phyloP scores from a whole-genome alignment of 1,284 basidiomycete species.

The Ceratobasidium papillatum region DNA sequence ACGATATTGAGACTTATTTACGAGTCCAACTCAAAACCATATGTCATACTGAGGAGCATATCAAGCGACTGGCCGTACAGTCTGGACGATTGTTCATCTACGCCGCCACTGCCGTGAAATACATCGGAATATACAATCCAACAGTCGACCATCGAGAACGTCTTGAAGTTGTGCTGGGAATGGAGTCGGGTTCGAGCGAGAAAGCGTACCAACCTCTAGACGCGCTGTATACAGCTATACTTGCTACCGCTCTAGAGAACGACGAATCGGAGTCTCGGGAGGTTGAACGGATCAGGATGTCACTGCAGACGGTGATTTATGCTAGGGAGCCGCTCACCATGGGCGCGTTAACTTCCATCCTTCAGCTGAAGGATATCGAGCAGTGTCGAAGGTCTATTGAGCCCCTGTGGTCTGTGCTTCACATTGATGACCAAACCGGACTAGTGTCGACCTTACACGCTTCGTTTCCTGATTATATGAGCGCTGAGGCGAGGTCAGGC shows the following conservation, averaged over 20 bases:
- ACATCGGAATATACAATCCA: background rate
- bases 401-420: background rate
- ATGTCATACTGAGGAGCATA: background rate
- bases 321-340: background rate
- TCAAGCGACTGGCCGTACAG: background rate
- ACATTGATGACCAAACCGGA: background rate
- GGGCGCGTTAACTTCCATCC: background rate
- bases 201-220: background rate
- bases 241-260: background rate
- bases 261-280: background rate
- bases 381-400: background rate
- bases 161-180: background rate
- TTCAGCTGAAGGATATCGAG: background rate
- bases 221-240: conserved; percentile 4
- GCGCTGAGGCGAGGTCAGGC: background rate
- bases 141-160: background rate
- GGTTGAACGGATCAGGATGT: background rate
- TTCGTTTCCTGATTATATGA: conserved; percentile 1
- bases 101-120: conserved; percentile 9
- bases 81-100: background rate
- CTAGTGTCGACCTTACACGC: too few species aligned
- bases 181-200: background rate
- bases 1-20: conserved; percentile 8
- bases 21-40: background rate
- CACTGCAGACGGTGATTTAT: background rate